Base-by-base conservation (phyloP, 2,329 filamentous ascomycete genomes). In the Mollisiaceae sp. region DNA sequence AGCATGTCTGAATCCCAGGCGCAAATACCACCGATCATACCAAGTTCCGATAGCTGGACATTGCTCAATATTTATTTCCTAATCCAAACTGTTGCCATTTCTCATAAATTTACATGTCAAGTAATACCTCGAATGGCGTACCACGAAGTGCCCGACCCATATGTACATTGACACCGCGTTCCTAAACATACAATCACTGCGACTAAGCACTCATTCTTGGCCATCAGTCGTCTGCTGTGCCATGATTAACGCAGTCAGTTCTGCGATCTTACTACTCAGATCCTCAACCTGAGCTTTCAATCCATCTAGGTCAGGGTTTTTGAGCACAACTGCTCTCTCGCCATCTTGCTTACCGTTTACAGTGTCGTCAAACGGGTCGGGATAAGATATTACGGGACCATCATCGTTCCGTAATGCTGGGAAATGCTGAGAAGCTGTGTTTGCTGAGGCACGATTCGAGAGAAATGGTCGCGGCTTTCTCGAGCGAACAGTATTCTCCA, bases 211-310 rank as follows among this genome's bases (percentile, higher is more conserved):
- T 58, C 61, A 68, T 38, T 65, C 63, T 32, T 68, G 63, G n/a
- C 56, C 63, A 18, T 45, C 1, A 82, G 83, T 67, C 8, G 70
- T 75, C 71, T 86, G 85, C 73, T 87, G 76, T 4, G 79, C 77
- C 69, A 85, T 73, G 1, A 89, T 78, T 57, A 85, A 73, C 22
- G 82, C 78, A 0, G 86, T 86, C 68, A 89, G 77, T 63, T 82
- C 82, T 69, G 88, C 85, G 70, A 89, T 86, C 79, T 88, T 88
- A 56, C 75, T 76, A 50, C 81, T 80, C 70, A 89, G 75, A 68
- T 88, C 86, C 4, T 78, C 75, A 62, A 89, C 82, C 67, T 83
- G 83, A 32, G 81, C 79, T 70, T 88, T 85, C 32, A 77, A 66
- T 11, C 50, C 50, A 32, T 54, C 24, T 14, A 54, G 2, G 12